A percentile compares a stretch with the other conserved stretches of the same genome.
phyloP scores from a whole-genome alignment of 257 asterid genomes.

The Ocimum tenuiflorum region DNA sequence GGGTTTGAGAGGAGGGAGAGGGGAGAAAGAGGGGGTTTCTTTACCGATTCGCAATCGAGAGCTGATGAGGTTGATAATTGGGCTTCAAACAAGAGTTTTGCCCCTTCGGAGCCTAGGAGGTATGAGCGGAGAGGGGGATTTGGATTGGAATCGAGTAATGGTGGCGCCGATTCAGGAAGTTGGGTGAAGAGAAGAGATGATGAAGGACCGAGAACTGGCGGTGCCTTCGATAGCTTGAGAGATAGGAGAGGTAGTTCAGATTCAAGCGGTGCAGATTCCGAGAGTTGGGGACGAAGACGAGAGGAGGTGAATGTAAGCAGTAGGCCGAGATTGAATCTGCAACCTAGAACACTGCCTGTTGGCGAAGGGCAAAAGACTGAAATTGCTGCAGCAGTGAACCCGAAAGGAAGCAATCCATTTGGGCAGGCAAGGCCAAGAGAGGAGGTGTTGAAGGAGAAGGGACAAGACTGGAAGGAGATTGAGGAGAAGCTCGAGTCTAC shows the following conservation, averaged over 20 bases:
- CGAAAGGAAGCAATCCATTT: constrained; percentile 69
- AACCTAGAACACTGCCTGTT: constrained; percentile 47
- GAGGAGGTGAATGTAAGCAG: constrained; percentile 49
- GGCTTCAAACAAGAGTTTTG: constrained; percentile 67
- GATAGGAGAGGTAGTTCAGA: constrained; percentile 61
- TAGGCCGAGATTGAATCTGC: constrained; percentile 68
- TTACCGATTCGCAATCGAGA: constrained; percentile 71
- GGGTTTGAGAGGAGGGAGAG: constrained; percentile 79
- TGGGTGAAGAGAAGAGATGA: constrained; percentile 74
- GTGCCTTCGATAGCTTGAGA: constrained; percentile 77
- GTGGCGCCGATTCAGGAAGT: constrained; percentile 59
- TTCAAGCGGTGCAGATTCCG: constrained; percentile 39
- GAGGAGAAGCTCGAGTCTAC: constrained; percentile 64
- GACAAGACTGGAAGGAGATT: constrained; percentile 83
- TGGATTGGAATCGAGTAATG: constrained; percentile 50
- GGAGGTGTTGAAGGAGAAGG: constrained; percentile 94
- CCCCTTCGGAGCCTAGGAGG: constrained; percentile 57
- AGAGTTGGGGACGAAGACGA: constrained; percentile 57
- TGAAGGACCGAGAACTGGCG: constrained; percentile 47
- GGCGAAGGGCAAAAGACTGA: constrained; percentile 29
- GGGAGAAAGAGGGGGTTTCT: constrained; percentile 72
- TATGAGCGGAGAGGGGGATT: constrained; percentile 57
- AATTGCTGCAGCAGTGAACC: constrained; percentile 27
- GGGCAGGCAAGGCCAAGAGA: constrained; percentile 96
- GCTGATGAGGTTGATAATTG: constrained; percentile 88